phyloP scores from a whole-genome alignment of 768 basidiomycete species.

The Candolleomyces aberdarensis region DNA sequence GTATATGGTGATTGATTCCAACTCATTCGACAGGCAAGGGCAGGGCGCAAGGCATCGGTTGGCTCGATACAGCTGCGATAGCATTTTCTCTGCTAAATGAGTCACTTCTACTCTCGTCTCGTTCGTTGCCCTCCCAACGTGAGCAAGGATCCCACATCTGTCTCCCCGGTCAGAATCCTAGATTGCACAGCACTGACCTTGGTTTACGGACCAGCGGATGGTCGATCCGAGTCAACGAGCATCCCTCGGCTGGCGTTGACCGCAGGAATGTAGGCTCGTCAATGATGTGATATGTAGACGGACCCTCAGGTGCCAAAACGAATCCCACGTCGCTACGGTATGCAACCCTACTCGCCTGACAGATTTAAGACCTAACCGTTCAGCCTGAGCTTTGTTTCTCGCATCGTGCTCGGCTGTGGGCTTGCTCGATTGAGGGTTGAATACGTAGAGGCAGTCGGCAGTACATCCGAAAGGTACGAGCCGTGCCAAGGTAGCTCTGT shows the following conservation, averaged over 20 bases:
- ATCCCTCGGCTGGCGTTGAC: conserved; percentile 87
- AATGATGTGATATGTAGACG: conserved; percentile 69
- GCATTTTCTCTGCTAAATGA: conserved; percentile 68
- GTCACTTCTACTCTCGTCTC: conserved; percentile 87
- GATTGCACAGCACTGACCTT: conserved; percentile 38
- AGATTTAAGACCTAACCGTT: conserved; percentile 30
- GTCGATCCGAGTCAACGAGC: conserved; percentile 82
- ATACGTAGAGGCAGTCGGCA: conserved; percentile 65
- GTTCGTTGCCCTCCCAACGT: conserved; percentile 86
- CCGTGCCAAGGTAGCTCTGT: conserved; percentile 71
- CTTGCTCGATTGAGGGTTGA: conserved; percentile 50
- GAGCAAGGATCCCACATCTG: conserved; percentile 82
- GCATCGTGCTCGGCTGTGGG: conserved; percentile 40
- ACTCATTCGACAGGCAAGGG: no score
- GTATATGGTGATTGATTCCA: neutral
- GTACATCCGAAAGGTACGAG: conserved; percentile 82
- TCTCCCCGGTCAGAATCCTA: neutral
- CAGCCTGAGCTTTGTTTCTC: conserved; percentile 17
- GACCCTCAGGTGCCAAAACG: conserved; percentile 75
- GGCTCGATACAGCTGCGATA: conserved; percentile 50
- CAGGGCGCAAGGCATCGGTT: no score
- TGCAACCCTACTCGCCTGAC: conserved; percentile 61
- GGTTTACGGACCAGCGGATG: conserved; percentile 82
- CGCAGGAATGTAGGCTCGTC: conserved; percentile 61
- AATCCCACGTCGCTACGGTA: conserved; percentile 83